phyloP scores from a whole-genome alignment of 2,329 filamentous ascomycete species.

The Chrysoporthe deuterocubensis region DNA sequence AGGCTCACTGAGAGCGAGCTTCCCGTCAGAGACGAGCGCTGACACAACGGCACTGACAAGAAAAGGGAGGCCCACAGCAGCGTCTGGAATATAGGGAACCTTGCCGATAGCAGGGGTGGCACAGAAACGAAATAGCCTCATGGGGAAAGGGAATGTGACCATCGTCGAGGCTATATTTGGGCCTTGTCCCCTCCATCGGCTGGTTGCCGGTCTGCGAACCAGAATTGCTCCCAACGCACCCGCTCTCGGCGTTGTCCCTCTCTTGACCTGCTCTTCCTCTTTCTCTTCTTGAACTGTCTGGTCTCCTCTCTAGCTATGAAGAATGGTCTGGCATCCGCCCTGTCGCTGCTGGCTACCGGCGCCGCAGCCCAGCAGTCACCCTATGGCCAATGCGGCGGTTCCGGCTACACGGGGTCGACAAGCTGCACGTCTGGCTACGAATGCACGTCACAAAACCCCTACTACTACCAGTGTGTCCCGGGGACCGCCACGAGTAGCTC shows the following conservation, averaged over 20 bases:
- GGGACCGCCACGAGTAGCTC: slow-evolving; percentile 21
- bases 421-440: slow-evolving; percentile 31
- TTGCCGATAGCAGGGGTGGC: slow-evolving; percentile 6
- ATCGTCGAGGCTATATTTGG: neutral
- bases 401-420: slow-evolving; percentile 31
- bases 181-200: neutral
- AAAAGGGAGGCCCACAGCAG: slow-evolving; percentile 7
- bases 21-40: neutral
- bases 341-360: slow-evolving; percentile 20
- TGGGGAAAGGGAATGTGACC: neutral
- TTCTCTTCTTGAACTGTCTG: neutral
- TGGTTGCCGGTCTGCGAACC: neutral
- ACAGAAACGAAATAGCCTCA: slow-evolving; percentile 6
- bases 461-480: slow-evolving; percentile 34
- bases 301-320: slow-evolving; percentile 7
- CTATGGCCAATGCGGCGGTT: slow-evolving; percentile 31
- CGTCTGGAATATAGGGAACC: slow-evolving; percentile 15
- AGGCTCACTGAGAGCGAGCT: neutral
- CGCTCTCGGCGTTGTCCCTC: neutral
- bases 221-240: neutral
- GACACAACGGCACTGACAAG: neutral
- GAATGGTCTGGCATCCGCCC: slow-evolving; percentile 22
- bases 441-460: slow-evolving; percentile 33
- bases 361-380: slow-evolving; percentile 30
- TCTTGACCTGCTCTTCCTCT: neutral